These are phyloP conservation scores for Coemansia sp. DNA, from an alignment of 192 early-diverging fungal genomes.

Conservation along the genomic window DNA sequence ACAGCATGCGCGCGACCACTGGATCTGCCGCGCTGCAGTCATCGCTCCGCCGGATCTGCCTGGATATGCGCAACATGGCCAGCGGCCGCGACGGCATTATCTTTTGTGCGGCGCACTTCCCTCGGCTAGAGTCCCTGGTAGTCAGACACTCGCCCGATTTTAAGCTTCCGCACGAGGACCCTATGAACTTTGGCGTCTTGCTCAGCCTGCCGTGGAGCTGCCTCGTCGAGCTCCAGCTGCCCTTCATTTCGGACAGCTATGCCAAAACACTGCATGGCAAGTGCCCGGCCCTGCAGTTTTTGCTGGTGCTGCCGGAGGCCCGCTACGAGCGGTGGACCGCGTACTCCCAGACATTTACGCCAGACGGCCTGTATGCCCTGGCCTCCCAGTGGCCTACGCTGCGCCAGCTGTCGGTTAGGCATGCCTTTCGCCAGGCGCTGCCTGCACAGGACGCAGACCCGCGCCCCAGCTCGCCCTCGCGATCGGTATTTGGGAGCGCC, in stretches of 20 bases:
- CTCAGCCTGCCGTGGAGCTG: conserved; percentile 34
- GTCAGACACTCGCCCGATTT: conserved; percentile 41
- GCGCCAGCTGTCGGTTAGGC: conserved; percentile 32
- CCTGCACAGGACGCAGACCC: neutral
- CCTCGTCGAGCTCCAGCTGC: conserved; percentile 36
- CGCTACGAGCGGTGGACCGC: conserved; percentile 46
- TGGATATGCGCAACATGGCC: conserved; percentile 38
- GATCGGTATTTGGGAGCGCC: conserved; percentile 16
- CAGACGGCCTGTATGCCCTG: conserved; percentile 21
- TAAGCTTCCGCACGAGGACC: conserved; percentile 8
- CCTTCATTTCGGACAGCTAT: conserved; percentile 33
- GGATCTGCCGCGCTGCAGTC: conserved; percentile 30
- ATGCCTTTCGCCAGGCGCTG: conserved; percentile 28
- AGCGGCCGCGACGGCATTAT: conserved; percentile 22
- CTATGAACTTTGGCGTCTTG: conserved; percentile 35
- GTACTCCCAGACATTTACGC: conserved; percentile 34
- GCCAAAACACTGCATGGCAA: conserved; percentile 22
- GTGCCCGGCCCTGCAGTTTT: conserved; percentile 31
- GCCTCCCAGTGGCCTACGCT: conserved; percentile 31
- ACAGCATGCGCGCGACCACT: conserved; percentile 32
- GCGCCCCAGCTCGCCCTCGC: conserved; percentile 1
- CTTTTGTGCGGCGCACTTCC: conserved; percentile 44
- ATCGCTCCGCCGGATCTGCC: conserved; percentile 23
- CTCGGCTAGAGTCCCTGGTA: conserved; percentile 28
- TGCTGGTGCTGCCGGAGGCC: conserved; percentile 30